Evolutionary conservation across 1,284 basidiomycete genomes (phyloP).

Genomic region (Crepidotus sp.): DNA sequence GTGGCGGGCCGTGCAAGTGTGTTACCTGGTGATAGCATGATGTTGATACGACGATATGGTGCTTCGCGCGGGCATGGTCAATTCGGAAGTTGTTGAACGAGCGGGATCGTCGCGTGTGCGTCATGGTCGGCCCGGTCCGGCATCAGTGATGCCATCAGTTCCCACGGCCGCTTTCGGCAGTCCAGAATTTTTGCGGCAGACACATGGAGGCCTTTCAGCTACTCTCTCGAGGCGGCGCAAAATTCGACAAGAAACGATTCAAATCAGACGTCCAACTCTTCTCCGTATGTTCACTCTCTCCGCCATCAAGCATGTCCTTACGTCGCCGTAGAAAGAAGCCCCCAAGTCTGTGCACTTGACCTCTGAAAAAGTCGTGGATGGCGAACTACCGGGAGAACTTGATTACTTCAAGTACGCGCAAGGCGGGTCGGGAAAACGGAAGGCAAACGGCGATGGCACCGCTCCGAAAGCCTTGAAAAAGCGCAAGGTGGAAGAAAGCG

Average conservation of each 20-base stretch:
- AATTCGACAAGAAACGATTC: constrained; percentile 76
- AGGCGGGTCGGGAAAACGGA: constrained; percentile 43
- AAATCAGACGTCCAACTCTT: constrained; percentile 68
- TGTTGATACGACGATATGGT: no score
- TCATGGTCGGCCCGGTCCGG: not conserved
- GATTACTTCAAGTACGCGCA: constrained; percentile 86
- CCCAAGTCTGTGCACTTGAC: constrained; percentile 17
- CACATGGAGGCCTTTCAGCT: constrained; percentile 69
- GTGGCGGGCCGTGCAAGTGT: not conserved
- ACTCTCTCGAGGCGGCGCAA: constrained; percentile 65
- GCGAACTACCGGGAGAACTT: constrained; percentile 65
- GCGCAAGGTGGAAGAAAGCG: constrained; percentile 17
- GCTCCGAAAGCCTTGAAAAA: constrained; percentile 9
- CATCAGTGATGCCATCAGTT: not conserved
- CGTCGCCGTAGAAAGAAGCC: constrained; percentile 21
- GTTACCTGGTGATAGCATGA: constrained; percentile 9
- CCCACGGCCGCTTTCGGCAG: not conserved
- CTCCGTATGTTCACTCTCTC: constrained; percentile 36
- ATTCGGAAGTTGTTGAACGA: no score
- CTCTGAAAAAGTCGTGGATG: constrained; percentile 21
- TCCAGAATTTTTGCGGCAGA: not conserved
- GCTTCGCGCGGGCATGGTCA: no score
- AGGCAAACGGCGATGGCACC: constrained; percentile 20
- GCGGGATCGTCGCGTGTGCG: not conserved
- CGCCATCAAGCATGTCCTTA: constrained; percentile 4